Evolutionary conservation across 805 yeast species (phyloP).

Genomic region (Dipodascus geniculatus): DNA sequence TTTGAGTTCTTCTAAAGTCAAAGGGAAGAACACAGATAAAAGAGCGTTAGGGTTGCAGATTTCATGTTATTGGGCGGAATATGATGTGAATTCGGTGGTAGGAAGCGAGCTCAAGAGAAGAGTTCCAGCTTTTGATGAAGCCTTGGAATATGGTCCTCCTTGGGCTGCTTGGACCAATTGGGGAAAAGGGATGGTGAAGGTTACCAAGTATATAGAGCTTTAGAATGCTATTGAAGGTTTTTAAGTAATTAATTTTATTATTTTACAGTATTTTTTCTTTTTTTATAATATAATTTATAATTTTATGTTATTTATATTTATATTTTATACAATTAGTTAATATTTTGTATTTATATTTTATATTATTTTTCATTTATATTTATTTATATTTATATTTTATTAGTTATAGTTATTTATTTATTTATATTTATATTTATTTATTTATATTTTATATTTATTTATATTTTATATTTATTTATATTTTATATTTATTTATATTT

Average conservation of each 20-base stretch:
- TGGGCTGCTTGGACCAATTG: conserved; percentile 54
- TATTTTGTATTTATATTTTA: too few species aligned
- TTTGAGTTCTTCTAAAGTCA: neutral
- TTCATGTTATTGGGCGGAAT: conserved; percentile 72
- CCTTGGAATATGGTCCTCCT: conserved; percentile 54
- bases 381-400: too few species aligned
- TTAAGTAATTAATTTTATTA: neutral
- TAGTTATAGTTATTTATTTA: too few species aligned
- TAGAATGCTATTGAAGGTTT: conserved; percentile 2
- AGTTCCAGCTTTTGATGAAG: conserved; percentile 63
- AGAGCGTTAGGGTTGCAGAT: conserved; percentile 32
- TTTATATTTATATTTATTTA: too few species aligned
- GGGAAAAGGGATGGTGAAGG: conserved; percentile 53
- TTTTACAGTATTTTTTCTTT: neutral
- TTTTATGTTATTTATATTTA: conserved; percentile 4
- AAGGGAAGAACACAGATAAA: neutral
- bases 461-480: too few species aligned
- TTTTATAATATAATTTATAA: too few species aligned
- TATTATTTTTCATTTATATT: too few species aligned
- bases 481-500: too few species aligned
- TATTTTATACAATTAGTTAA: conserved; percentile 7
- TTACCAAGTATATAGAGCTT: conserved; percentile 37
- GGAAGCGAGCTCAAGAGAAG: conserved; percentile 29
- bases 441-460: too few species aligned
- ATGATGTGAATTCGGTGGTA: conserved; percentile 31